These are phyloP conservation scores for Thraustochytrium sp. DNA, from an alignment of 352 stramenopile genomes.

Conservation along the genomic window DNA sequence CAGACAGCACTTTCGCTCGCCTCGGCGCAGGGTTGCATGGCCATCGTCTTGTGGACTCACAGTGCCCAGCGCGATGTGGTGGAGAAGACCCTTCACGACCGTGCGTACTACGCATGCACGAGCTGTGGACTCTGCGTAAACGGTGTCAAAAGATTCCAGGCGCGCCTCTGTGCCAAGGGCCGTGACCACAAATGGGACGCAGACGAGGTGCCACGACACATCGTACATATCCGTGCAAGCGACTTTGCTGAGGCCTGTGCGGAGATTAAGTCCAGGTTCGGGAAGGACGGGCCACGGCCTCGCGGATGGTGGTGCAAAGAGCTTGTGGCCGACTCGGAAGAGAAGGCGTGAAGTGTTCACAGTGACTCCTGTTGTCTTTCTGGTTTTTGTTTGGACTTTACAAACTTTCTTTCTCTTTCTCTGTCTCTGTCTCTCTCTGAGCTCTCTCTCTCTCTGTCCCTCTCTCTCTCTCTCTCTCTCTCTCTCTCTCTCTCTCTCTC, in stretches of 20 bases:
- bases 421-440: no score
- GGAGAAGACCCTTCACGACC: background rate
- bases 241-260: background rate
- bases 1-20: background rate
- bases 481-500: no score
- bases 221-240: background rate
- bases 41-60: constrained; percentile 34
- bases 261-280: background rate
- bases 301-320: constrained; percentile 1
- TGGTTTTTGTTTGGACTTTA: no score
- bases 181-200: constrained; percentile 23
- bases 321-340: background rate
- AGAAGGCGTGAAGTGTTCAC: background rate
- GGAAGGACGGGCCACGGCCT: background rate
- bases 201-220: background rate
- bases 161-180: background rate
- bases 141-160: background rate
- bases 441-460: no score
- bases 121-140: constrained; percentile 25
- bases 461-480: no score
- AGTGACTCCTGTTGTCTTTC: background rate
- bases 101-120: constrained; percentile 15
- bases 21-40: background rate
- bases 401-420: no score
- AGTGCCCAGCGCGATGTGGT: background rate